Evolutionary conservation across 2,329 filamentous ascomycete genomes (phyloP).

Genomic region (Stagonosporopsis cucurbitacearum): DNA sequence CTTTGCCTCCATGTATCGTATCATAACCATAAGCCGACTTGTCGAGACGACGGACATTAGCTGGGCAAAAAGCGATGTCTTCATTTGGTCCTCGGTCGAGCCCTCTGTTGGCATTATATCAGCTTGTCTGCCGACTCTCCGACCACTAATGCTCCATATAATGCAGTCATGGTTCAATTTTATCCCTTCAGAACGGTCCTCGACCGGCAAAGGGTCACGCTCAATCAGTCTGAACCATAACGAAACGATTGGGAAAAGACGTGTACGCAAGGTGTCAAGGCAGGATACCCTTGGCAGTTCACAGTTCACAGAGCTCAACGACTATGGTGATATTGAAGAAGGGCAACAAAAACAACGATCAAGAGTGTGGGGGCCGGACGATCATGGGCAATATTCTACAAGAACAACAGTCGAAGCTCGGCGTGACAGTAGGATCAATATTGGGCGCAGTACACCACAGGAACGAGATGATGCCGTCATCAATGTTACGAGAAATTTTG

Average conservation of each 20-base stretch:
- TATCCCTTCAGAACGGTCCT: conserved; percentile 19
- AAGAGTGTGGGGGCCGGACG: conserved; percentile 26
- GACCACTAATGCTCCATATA: conserved; percentile 26
- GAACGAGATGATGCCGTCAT: conserved; percentile 19
- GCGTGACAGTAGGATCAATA: conserved; percentile 8
- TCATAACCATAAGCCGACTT: conserved; percentile 32
- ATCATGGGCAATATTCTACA: conserved; percentile 32
- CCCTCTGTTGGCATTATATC: conserved; percentile 37
- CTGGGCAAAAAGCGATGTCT: conserved; percentile 39
- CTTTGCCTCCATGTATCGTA: conserved; percentile 37
- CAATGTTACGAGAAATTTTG: conserved; percentile 29
- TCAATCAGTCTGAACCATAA: conserved; percentile 19
- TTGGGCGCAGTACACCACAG: not conserved
- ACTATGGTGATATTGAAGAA: conserved; percentile 1
- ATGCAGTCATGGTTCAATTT: conserved; percentile 18
- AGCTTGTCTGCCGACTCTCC: conserved; percentile 33
- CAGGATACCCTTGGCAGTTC: conserved; percentile 24
- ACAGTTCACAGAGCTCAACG: conserved; percentile 16
- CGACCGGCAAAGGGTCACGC: conserved; percentile 7
- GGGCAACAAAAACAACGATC: conserved; percentile 6
- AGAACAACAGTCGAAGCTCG: conserved; percentile 22
- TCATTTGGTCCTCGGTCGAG: conserved; percentile 38
- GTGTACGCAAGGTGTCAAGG: conserved; percentile 27
- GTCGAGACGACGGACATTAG: conserved; percentile 29
- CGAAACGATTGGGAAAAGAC: conserved; percentile 33